phyloP scores from a whole-genome alignment of 768 basidiomycete species.

The Boletus barrowsii region DNA sequence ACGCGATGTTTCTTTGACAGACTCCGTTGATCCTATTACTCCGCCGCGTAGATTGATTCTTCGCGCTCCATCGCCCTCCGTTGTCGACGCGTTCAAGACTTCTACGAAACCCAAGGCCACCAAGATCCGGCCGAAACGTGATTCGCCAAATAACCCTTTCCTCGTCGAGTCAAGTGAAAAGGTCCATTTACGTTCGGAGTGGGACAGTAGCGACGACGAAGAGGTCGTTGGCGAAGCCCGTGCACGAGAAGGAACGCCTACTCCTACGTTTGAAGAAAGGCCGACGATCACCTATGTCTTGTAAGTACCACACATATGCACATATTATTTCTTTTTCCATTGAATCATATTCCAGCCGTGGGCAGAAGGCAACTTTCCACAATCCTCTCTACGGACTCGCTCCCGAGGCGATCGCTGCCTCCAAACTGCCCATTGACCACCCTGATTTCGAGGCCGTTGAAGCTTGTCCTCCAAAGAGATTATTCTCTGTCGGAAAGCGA shows the following conservation, averaged over 20 bases:
- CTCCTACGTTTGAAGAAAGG: constrained; percentile 44
- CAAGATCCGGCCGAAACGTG: constrained; percentile 41
- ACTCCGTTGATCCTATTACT: constrained; percentile 22
- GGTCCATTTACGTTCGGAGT: constrained; percentile 18
- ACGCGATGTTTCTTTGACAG: constrained; percentile 6
- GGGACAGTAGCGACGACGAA: constrained; percentile 36
- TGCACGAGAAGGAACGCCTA: constrained; percentile 39
- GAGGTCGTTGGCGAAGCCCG: constrained; percentile 32
- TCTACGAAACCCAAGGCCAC: constrained; percentile 40
- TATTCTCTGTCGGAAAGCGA: constrained; percentile 43
- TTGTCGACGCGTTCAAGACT: constrained; percentile 30
- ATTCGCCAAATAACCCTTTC: constrained; percentile 75
- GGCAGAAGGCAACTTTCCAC: constrained; percentile 56
- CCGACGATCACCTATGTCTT: constrained; percentile 71
- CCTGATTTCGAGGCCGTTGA: constrained; percentile 63
- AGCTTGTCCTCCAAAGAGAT: constrained; percentile 51
- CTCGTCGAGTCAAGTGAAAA: constrained; percentile 38
- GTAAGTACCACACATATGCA: constrained; percentile 40
- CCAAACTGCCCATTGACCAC: constrained; percentile 56
- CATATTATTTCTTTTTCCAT: background rate
- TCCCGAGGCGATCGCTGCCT: constrained; percentile 38
- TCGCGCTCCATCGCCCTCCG: constrained; percentile 18
- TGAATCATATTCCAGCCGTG: constrained; percentile 50
- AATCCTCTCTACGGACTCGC: constrained; percentile 61
- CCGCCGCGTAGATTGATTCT: constrained; percentile 24